A percentile compares a stretch with the other conserved stretches of the same genome.
Evolutionary conservation across 805 yeast species (phyloP).

Genomic region (Candida suzukii): DNA sequence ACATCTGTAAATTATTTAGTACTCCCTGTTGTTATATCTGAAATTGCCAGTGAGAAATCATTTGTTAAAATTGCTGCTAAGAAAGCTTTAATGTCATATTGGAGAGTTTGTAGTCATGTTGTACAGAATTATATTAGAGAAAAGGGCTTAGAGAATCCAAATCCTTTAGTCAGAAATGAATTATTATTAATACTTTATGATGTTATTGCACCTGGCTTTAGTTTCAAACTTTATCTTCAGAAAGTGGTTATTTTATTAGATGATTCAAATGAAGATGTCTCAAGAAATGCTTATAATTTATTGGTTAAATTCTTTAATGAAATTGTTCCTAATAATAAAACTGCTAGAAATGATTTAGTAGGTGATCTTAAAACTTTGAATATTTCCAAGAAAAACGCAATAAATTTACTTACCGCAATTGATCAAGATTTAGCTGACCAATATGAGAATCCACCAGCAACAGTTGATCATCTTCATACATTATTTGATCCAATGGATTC

Average conservation of each 20-base stretch:
- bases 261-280: conserved; percentile 10
- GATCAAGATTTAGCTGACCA: conserved; percentile 17
- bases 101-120: conserved; percentile 42
- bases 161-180: conserved; percentile 32
- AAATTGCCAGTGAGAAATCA: conserved; percentile 34
- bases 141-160: conserved; percentile 34
- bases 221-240: conserved; percentile 23
- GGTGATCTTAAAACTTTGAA: conserved; percentile 30
- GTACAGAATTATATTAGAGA: conserved; percentile 41
- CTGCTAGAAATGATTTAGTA: conserved; percentile 39
- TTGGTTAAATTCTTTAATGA: conserved; percentile 31
- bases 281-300: conserved; percentile 16
- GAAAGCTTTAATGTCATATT: conserved; percentile 45
- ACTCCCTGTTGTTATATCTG: conserved; percentile 44
- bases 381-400: conserved; percentile 19
- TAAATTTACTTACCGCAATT: conserved; percentile 21
- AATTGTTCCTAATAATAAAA: conserved; percentile 20
- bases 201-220: conserved; percentile 27
- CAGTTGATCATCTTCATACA: neutral
- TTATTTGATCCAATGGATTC: conserved; percentile 1
- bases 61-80: conserved; percentile 36
- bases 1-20: conserved; percentile 35
- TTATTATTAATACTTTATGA: conserved; percentile 37
- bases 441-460: neutral
- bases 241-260: conserved; percentile 16